phyloP scores from a whole-genome alignment of 23 red algal species.

The Agarophyton chilense region DNA sequence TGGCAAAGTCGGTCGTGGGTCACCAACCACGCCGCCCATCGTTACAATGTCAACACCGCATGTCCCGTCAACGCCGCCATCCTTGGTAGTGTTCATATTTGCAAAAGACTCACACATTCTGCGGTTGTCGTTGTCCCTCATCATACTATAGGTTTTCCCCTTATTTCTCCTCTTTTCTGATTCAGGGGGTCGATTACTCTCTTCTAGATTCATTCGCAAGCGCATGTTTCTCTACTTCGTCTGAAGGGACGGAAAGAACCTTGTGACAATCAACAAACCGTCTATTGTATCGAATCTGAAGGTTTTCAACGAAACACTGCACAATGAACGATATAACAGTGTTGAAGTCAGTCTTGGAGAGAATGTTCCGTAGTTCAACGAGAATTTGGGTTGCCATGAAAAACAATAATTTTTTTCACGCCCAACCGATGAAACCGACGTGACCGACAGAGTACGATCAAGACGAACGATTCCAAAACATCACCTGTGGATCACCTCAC shows the following conservation, averaged over 20 bases:
- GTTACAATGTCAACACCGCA: no score
- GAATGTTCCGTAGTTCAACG: not conserved
- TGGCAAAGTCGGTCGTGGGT: no score
- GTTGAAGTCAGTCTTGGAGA: conserved; percentile 16
- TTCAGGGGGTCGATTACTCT: conserved; percentile 1
- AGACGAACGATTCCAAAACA: no score
- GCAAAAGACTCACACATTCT: conserved; percentile 15
- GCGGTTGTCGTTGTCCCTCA: not conserved
- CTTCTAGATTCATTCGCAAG: conserved; percentile 16
- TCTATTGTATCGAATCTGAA: conserved; percentile 3
- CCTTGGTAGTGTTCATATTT: no score
- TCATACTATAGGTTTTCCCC: not conserved
- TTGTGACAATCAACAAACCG: not conserved
- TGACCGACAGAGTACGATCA: no score
- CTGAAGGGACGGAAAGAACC: not conserved
- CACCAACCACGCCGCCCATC: no score
- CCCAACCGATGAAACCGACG: no score
- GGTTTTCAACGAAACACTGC: conserved; percentile 18
- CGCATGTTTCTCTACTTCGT: not conserved
- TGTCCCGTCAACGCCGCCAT: no score
- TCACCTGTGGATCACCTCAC: no score
- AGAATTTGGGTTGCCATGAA: conserved; percentile 12
- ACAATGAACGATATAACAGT: not conserved
- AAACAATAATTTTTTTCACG: no score
- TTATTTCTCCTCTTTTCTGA: conserved; percentile 25